Percentiles rank a stretch among this genome's conserved stretches.
Evolutionary conservation across 1,284 basidiomycete species (phyloP).

Genomic region (Cutaneotrichosporon sp.): DNA sequence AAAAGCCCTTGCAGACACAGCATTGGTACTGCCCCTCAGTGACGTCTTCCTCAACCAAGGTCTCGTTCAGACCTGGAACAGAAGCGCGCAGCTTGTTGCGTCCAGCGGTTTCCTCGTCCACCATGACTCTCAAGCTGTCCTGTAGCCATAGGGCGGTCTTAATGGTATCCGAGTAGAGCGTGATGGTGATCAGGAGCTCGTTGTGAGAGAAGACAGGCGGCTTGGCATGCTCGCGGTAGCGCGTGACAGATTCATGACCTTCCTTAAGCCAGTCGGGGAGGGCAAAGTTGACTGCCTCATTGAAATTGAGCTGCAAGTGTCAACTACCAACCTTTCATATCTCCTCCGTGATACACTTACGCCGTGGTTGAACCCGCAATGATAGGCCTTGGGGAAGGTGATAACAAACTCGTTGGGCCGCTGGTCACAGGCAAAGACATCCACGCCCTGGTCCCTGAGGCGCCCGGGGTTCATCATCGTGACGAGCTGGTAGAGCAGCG

Average conservation of each 20-base stretch:
- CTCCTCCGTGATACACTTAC: no score
- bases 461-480: conserved; percentile 96
- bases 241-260: conserved; percentile 78
- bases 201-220: conserved; percentile 97
- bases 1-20: conserved; percentile 85
- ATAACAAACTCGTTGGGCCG: conserved; percentile 96
- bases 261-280: conserved; percentile 89
- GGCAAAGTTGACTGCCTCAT: conserved; percentile 99
- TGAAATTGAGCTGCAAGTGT: conserved; percentile 76
- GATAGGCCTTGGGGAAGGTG: conserved; percentile 97
- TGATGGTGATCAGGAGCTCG: conserved; percentile 91
- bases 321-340: neutral
- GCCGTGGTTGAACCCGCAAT: conserved; percentile 97
- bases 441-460: conserved; percentile 81
- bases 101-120: conserved; percentile 68
- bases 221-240: conserved; percentile 85
- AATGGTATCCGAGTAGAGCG: conserved; percentile 86
- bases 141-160: conserved; percentile 88
- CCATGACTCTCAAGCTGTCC: conserved; percentile 81
- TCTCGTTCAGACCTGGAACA: conserved; percentile 58
- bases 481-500: conserved; percentile 93
- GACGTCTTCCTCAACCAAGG: conserved; percentile 70
- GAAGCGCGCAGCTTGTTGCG: conserved; percentile 57
- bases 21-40: conserved; percentile 95
- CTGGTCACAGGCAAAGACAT: conserved; percentile 91